Conservation (phyloP, 345 rosid genomes). For the Boechera divaricarpa region DNA sequence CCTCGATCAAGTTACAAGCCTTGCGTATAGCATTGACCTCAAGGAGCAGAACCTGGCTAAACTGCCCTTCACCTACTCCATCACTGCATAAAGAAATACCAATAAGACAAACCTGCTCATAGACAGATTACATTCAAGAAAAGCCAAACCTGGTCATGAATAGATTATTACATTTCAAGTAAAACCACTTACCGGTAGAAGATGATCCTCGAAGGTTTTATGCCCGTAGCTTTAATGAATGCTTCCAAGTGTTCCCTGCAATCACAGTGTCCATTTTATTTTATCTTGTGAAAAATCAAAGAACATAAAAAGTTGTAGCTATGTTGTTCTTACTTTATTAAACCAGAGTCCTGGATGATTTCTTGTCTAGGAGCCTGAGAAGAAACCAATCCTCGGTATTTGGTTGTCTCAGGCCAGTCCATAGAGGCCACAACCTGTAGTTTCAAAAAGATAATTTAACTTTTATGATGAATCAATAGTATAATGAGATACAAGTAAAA, state of each 20-base stretch:
- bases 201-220: constrained; percentile 61
- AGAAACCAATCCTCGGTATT: constrained; percentile 73
- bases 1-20: constrained; percentile 70
- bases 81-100: constrained; percentile 54
- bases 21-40: constrained; percentile 68
- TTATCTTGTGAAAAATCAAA: not conserved
- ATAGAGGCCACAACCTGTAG: constrained; percentile 83
- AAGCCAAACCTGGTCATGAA: not conserved
- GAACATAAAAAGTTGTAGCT: not conserved
- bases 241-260: constrained; percentile 65
- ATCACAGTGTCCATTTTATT: not conserved
- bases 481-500: not conserved
- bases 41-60: constrained; percentile 62
- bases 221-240: constrained; percentile 49
- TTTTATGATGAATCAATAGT: not conserved
- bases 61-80: constrained; percentile 88
- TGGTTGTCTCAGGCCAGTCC: constrained; percentile 89
- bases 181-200: constrained; percentile 60
- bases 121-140: not conserved
- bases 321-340: constrained; percentile 59
- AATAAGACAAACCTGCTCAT: not conserved
- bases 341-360: constrained; percentile 73
- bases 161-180: not conserved
- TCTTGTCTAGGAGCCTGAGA: constrained; percentile 69
- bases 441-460: not conserved